A percentile compares a stretch with the other conserved stretches of the same genome.
phyloP scores from a whole-genome alignment of 169 alveolate species.

The Eimeria sp. region DNA sequence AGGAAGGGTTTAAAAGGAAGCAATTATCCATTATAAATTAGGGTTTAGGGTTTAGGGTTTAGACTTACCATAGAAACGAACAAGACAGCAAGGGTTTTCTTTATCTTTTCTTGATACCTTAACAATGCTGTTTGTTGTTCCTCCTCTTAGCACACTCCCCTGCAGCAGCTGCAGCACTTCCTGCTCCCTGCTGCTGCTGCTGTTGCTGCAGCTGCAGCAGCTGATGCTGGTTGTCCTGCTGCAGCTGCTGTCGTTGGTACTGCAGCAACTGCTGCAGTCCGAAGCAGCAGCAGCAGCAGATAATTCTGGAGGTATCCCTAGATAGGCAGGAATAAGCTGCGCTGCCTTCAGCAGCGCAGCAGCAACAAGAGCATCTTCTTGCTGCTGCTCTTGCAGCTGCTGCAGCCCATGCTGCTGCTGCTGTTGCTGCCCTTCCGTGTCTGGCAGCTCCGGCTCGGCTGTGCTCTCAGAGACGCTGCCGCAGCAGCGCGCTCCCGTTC shows the following conservation, averaged over 20 bases:
- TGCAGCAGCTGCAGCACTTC: constrained; percentile 19
- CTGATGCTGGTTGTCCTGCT: too few species aligned
- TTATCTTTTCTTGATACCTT: not conserved
- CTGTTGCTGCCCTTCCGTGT: not conserved
- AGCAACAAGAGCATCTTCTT: constrained; percentile 2
- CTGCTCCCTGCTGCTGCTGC: constrained; percentile 15
- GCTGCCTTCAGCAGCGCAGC: constrained; percentile 37
- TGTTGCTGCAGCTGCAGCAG: constrained; percentile 21
- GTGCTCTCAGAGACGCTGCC: not conserved
- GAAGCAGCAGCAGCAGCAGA: constrained; percentile 15
- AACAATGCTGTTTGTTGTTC: constrained; percentile 12
- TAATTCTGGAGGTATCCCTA: not conserved
- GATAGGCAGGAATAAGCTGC: not conserved
- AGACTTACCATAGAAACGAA: constrained; percentile 7
- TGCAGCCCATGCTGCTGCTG: too few species aligned
- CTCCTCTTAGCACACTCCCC: not conserved
- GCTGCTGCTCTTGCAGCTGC: not conserved
- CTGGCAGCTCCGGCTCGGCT: not conserved
- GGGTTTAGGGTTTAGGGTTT: not conserved
- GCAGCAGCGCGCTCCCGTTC: not conserved
- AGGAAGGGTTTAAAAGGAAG: too few species aligned
- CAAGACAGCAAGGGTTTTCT: constrained; percentile 5
- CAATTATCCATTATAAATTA: too few species aligned
- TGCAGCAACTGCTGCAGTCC: not conserved
- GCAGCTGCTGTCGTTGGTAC: too few species aligned